Percentiles rank a stretch among this genome's conserved stretches.
Evolutionary conservation across 345 rosid species (phyloP).

Genomic region (Combretum micranthum): DNA sequence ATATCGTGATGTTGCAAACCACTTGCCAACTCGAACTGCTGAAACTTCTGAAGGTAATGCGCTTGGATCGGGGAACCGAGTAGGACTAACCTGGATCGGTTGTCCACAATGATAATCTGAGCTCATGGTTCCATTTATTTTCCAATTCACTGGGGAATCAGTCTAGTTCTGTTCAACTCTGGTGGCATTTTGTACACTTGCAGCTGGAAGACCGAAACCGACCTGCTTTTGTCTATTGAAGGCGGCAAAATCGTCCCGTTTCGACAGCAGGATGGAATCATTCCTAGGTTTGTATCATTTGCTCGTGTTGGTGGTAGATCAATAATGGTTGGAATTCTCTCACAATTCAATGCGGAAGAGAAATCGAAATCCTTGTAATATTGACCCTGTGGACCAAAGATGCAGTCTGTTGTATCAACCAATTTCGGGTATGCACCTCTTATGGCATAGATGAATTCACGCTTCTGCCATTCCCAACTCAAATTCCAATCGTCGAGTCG

Average conservation of each 20-base stretch:
- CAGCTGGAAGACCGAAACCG: conserved; percentile 32
- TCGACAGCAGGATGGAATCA: conserved; percentile 38
- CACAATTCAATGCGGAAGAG: conserved; percentile 33
- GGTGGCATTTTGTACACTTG: conserved; percentile 54
- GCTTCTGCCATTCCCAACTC: conserved; percentile 58
- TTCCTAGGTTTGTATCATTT: conserved; percentile 33
- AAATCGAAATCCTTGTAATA: conserved; percentile 27
- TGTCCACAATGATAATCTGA: conserved; percentile 34
- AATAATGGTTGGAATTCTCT: conserved; percentile 29
- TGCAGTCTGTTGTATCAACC: conserved; percentile 30
- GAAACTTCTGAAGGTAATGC: conserved; percentile 27
- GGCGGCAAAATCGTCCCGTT: conserved; percentile 41
- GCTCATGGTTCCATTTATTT: conserved; percentile 29
- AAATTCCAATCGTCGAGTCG: conserved; percentile 56
- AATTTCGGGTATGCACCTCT: conserved; percentile 36
- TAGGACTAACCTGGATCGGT: conserved; percentile 37
- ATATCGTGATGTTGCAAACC: conserved; percentile 41
- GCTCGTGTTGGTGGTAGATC: conserved; percentile 35
- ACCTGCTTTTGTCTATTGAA: conserved; percentile 25
- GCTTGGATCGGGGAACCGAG: conserved; percentile 22
- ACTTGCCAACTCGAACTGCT: conserved; percentile 55
- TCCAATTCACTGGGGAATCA: conserved; percentile 48
- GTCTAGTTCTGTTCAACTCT: conserved; percentile 28
- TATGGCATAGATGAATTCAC: conserved; percentile 42
- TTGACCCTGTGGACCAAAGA: conserved; percentile 35